phyloP scores from a whole-genome alignment of 2,329 filamentous ascomycete genomes.

The Colletotrichum tropicicola region DNA sequence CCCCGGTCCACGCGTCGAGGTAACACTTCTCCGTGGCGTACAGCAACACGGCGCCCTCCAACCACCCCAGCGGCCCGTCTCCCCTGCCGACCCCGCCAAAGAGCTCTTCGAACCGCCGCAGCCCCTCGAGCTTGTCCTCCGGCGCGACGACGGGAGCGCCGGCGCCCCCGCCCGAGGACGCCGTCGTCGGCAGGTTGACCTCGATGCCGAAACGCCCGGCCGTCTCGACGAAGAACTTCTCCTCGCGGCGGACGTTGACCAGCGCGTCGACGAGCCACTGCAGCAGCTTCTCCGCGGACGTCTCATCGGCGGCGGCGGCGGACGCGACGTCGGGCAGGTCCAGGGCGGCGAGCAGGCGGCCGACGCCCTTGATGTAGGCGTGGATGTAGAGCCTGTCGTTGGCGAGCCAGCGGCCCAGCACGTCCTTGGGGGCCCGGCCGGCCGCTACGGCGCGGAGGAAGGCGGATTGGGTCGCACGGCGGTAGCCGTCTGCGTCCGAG shows the following conservation, averaged over 20 bases:
- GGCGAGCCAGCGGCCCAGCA: constrained; percentile 73
- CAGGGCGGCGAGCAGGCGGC: constrained; percentile 70
- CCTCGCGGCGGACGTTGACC: constrained; percentile 72
- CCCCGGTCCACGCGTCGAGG: constrained; percentile 66
- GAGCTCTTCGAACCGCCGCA: constrained; percentile 52
- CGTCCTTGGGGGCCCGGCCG: constrained; percentile 64
- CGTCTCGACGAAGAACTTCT: constrained; percentile 73
- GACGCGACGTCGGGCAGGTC: constrained; percentile 54
- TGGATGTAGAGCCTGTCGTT: constrained; percentile 79
- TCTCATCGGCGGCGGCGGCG: constrained; percentile 49
- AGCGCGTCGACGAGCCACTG: constrained; percentile 71
- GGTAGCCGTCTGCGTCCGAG: constrained; percentile 55
- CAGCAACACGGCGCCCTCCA: constrained; percentile 77
- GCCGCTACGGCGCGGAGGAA: constrained; percentile 73
- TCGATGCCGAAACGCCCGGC: constrained; percentile 67
- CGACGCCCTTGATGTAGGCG: constrained; percentile 74
- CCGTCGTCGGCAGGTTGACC: constrained; percentile 45
- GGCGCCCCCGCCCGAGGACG: too few relatives aligned
- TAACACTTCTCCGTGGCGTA: constrained; percentile 80
- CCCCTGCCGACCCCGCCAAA: constrained; percentile 62
- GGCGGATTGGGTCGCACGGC: constrained; percentile 68
- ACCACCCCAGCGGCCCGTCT: constrained; percentile 54
- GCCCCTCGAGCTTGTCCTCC: constrained; percentile 48
- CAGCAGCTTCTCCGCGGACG: constrained; percentile 55
- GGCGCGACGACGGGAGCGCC: constrained; percentile 34